Conservation (phyloP, 495 filamentous ascomycete genomes). For the Hypoxylon lienhwacheense region DNA sequence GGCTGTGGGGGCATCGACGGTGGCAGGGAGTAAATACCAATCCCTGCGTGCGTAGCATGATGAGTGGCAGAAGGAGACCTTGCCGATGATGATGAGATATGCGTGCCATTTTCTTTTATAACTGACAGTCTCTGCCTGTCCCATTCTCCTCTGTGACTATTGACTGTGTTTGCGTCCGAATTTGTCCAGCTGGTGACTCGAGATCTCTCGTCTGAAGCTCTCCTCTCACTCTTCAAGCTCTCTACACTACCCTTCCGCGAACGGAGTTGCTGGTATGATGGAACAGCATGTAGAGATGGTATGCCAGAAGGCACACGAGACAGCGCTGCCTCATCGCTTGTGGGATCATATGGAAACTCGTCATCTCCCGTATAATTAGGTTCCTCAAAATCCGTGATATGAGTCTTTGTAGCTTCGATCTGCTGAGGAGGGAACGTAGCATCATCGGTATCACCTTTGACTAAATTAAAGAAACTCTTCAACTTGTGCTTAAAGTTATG, state of each 20-base stretch:
- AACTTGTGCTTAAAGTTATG: constrained; percentile 62
- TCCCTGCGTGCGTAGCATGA: constrained; percentile 1
- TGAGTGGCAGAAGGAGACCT: constrained; percentile 2
- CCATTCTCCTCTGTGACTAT: constrained; percentile 46
- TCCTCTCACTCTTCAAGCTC: constrained; percentile 53
- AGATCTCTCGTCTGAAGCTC: constrained; percentile 59
- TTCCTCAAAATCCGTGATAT: constrained; percentile 44
- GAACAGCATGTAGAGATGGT: constrained; percentile 44
- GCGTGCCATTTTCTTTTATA: constrained; percentile 63
- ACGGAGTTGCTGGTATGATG: constrained; percentile 43
- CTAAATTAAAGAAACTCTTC: constrained; percentile 59
- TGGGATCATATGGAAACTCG: constrained; percentile 27
- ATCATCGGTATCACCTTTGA: constrained; percentile 44
- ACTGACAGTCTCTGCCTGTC: constrained; percentile 64
- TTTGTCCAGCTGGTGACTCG: constrained; percentile 77
- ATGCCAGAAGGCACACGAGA: constrained; percentile 47
- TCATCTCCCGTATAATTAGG: constrained; percentile 24
- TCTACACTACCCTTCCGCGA: constrained; percentile 56
- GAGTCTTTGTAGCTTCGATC: constrained; percentile 52
- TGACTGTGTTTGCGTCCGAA: constrained; percentile 54
- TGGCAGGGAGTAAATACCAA: constrained; percentile 1
- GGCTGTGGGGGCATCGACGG: constrained; percentile 30
- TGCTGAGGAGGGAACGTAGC: constrained; percentile 52
- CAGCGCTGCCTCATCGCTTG: constrained; percentile 41
- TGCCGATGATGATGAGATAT: constrained; percentile 48